Percentiles rank a stretch among this genome's conserved stretches.
These are phyloP conservation scores for Yamadazyma sp. DNA, from an alignment of 805 yeast genomes.

Conservation along the genomic window DNA sequence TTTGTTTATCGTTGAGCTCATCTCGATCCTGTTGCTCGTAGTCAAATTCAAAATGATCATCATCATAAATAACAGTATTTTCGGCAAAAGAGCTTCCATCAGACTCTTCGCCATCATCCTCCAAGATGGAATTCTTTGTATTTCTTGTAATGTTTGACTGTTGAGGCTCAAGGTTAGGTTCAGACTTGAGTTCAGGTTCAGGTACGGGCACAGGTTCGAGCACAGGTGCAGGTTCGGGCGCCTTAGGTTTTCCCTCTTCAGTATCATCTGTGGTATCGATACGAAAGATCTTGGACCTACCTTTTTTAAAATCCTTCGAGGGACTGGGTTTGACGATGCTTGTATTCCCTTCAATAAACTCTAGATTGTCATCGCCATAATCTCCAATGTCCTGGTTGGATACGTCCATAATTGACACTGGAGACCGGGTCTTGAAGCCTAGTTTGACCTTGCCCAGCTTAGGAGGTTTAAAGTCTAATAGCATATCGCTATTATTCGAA, in stretches of 20 bases:
- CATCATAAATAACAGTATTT: slow-evolving; percentile 1
- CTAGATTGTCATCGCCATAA: slow-evolving; percentile 32
- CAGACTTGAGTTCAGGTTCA: too few relatives aligned
- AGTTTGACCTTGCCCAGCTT: slow-evolving; percentile 23
- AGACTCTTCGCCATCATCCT: background rate
- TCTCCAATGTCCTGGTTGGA: slow-evolving; percentile 36
- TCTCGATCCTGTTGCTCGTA: background rate
- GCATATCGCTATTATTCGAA: background rate
- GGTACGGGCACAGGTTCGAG: too few relatives aligned
- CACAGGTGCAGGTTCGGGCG: background rate
- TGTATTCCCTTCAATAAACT: slow-evolving; percentile 22
- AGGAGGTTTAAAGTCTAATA: slow-evolving; percentile 20
- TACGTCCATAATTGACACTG: slow-evolving; percentile 22
- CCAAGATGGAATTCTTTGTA: slow-evolving; percentile 8
- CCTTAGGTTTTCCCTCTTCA: background rate
- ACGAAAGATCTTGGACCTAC: slow-evolving; percentile 9
- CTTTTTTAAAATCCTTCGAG: slow-evolving; percentile 3
- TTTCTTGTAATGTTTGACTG: too few relatives aligned
- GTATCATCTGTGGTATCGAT: slow-evolving; percentile 7
- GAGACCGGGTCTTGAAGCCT: slow-evolving; percentile 12
- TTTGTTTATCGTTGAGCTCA: background rate
- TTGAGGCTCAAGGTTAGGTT: too few relatives aligned
- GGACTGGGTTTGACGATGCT: slow-evolving; percentile 5
- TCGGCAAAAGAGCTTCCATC: background rate
- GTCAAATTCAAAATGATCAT: background rate